A percentile compares a stretch with the other conserved stretches of the same genome.
phyloP scores from a whole-genome alignment of 192 early-diverging fungal species.

The Geranomyces variabilis region DNA sequence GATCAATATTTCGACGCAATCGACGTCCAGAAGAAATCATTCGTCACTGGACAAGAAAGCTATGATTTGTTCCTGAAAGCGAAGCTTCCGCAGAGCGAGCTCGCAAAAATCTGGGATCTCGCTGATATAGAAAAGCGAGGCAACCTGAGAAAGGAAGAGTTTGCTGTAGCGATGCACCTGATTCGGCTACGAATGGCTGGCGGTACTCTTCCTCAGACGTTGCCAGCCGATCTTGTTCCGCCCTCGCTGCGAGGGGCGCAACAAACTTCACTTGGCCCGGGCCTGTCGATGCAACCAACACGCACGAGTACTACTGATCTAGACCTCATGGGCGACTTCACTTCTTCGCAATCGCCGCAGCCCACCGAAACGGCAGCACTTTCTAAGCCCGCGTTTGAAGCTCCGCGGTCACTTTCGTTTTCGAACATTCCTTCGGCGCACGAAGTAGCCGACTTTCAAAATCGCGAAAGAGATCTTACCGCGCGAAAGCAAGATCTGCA shows the following conservation, averaged over 20 bases:
- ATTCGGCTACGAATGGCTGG: conserved; percentile 47
- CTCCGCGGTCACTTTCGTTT: conserved; percentile 6
- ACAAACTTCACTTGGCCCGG: not conserved
- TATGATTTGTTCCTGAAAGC: conserved; percentile 82
- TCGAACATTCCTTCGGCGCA: conserved; percentile 20
- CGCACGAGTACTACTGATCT: not conserved
- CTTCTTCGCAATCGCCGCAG: not conserved
- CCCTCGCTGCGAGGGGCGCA: conserved; percentile 46
- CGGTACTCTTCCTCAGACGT: conserved; percentile 38
- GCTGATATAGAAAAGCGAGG: conserved; percentile 43
- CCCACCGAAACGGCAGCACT: conserved; percentile 24
- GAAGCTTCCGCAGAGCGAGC: conserved; percentile 61
- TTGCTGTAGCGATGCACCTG: conserved; percentile 52
- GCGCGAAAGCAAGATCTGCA: conserved; percentile 65
- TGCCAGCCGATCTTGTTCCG: conserved; percentile 63
- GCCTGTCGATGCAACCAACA: not conserved
- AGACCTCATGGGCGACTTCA: conserved; percentile 48
- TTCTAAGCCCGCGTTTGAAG: not conserved
- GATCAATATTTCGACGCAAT: conserved; percentile 82
- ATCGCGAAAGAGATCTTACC: conserved; percentile 24
- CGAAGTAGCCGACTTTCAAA: conserved; percentile 22
- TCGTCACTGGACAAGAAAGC: conserved; percentile 76
- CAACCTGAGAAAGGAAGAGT: conserved; percentile 49
- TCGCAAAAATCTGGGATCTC: conserved; percentile 78
- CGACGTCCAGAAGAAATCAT: conserved; percentile 65